Conservation (phyloP, 345 rosid genomes). For the Draba incana region DNA sequence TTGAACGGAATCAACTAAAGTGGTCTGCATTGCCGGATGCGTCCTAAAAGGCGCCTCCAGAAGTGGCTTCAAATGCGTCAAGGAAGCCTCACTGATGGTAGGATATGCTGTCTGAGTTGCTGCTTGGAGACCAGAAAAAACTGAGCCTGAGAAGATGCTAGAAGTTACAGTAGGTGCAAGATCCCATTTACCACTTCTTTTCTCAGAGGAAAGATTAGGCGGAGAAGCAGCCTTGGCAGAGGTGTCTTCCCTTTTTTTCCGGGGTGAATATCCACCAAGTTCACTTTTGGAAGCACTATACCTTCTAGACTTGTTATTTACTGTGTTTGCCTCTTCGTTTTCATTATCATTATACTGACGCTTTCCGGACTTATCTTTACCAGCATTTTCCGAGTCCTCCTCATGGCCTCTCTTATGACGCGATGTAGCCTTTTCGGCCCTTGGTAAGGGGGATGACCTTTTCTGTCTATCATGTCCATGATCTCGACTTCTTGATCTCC, state of each 20-base stretch:
- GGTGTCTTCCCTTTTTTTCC: constrained; percentile 74
- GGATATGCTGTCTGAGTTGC: constrained; percentile 49
- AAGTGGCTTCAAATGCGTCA: constrained; percentile 47
- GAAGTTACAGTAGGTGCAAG: constrained; percentile 53
- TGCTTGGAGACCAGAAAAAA: constrained; percentile 49
- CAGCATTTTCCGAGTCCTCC: constrained; percentile 45
- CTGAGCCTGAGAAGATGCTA: constrained; percentile 41
- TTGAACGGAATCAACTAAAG: constrained; percentile 69
- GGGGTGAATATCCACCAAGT: constrained; percentile 94
- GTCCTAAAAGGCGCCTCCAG: constrained; percentile 45
- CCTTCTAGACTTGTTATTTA: constrained; percentile 54
- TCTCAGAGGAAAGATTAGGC: constrained; percentile 63
- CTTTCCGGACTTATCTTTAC: constrained; percentile 56
- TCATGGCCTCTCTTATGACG: constrained; percentile 52
- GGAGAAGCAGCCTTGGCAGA: constrained; percentile 75
- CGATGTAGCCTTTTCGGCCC: constrained; percentile 49
- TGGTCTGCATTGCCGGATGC: constrained; percentile 44
- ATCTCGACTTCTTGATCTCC: constrained; percentile 73
- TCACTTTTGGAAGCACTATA: constrained; percentile 64
- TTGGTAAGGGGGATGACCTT: constrained; percentile 66
- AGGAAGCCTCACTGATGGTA: constrained; percentile 48
- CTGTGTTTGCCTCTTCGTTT: constrained; percentile 49
- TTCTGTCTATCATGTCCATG: constrained; percentile 50
- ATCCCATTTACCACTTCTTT: constrained; percentile 86
- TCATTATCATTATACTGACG: constrained; percentile 51